Evolutionary conservation across 768 basidiomycete species (phyloP), one percentile per base, ranked within the genome.

Genomic region (Phanerochaete sordida): DNA sequence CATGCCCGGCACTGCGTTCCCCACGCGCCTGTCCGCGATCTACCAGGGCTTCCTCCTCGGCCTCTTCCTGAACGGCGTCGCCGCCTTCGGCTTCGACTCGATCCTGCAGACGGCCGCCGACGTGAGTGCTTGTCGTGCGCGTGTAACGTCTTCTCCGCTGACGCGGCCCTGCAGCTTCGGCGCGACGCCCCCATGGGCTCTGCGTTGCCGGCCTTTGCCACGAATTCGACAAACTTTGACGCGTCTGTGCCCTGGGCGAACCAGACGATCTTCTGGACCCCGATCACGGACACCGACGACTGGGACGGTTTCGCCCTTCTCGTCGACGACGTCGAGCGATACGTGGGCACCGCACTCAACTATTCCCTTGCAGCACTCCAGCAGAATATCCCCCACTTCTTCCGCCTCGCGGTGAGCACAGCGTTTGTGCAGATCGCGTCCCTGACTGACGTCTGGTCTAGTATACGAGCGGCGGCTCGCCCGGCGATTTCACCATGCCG

Each of bases 271-370:
- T 62, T 62, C 27, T 81, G 79, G 78, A 59, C 65, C n/a, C 49
- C 70, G 0, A 64, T 77, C 9, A 71, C 76, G 3, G 57, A 62
- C 3, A 48, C 58, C 8, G 68, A 72, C 31, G 79, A 76, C 2
- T 93, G 89, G 89, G 84, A 87, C 66, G 90, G 90, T 5, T 93
- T 91, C 67, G 76, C 84, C 0, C 79, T 95, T 26, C 77, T 95
- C 15, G 82, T 93, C n/a, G 91, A 95, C 68, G 93, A 95, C 64
- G 92, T 95, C 0, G 84, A 92, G 70, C 79, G 87, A 64, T 93
- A 88, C 67, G 70, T 79, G n/a, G 91, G 93, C 11, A 72, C 76
- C 15, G 84, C 83, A 3, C 74, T 90, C 50, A 90, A 90, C 66
- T 92, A 82, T 69, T 85, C 86, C 19, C 76, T 93, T n/a, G 79